Evolutionary conservation across 2,329 filamentous ascomycete species (phyloP).

Genomic region (Verticillium klebahnii): DNA sequence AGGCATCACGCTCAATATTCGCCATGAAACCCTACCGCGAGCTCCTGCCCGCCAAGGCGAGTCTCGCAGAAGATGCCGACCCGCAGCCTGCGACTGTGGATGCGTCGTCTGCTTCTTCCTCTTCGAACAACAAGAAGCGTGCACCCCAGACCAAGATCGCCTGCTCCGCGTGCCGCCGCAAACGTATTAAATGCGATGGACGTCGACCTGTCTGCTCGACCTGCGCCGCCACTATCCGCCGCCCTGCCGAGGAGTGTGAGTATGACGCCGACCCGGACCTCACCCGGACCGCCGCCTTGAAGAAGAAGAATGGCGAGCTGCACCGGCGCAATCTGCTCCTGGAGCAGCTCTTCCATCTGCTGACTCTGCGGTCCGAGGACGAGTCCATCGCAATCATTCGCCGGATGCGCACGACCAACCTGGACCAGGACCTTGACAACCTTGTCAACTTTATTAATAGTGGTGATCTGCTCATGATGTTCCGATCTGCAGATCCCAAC

Average conservation of each 20-base stretch:
- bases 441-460: constrained; percentile 12
- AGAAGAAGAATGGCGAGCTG: constrained; percentile 9
- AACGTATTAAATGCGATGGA: constrained; percentile 13
- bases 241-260: constrained; percentile 5
- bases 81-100: background rate
- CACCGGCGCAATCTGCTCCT: constrained; percentile 9
- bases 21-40: constrained; percentile 13
- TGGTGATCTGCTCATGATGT: constrained; percentile 8
- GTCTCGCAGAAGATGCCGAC: constrained; percentile 5
- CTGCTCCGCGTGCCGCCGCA: constrained; percentile 11
- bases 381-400: constrained; percentile 12
- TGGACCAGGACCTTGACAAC: constrained; percentile 7
- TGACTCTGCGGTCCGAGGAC: constrained; percentile 10
- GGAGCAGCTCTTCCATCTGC: constrained; percentile 9
- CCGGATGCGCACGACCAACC: constrained; percentile 9
- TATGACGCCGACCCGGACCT: constrained; percentile 13
- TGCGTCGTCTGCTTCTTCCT: constrained; percentile 1
- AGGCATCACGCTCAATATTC: background rate
- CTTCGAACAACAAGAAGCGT: constrained; percentile 4
- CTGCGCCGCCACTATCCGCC: constrained; percentile 8
- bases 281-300: constrained; percentile 11
- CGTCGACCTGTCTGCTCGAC: constrained; percentile 11
- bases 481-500: background rate
- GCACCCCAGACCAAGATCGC: constrained; percentile 13
- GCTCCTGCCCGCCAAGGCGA: constrained; percentile 8